Evolutionary conservation across 139 green algal species (phyloP).

Genomic region (Zygnema circumcarinatum): DNA sequence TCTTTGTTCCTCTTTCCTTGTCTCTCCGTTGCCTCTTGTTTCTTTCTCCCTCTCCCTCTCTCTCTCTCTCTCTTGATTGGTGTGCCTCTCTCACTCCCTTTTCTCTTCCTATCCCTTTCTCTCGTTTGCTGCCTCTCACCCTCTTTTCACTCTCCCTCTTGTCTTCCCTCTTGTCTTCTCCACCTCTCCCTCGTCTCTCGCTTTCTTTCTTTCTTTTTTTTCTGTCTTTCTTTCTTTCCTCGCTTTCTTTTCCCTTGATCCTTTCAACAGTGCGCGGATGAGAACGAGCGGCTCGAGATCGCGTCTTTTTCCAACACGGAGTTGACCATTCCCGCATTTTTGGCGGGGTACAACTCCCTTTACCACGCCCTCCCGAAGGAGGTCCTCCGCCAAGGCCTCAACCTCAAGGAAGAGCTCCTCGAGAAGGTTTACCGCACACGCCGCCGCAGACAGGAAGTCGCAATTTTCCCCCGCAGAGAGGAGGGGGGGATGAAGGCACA

Average conservation of each 20-base stretch:
- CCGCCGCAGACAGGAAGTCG: not conserved
- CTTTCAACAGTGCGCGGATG: not conserved
- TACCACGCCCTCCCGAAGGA: constrained; percentile 9
- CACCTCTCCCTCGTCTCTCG: not conserved
- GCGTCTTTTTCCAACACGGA: not conserved
- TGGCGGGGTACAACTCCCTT: constrained; percentile 24
- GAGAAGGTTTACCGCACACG: not conserved
- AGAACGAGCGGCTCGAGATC: not conserved
- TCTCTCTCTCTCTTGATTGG: not conserved
- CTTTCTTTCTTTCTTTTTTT: not conserved
- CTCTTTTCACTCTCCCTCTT: not conserved
- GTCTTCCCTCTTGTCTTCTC: no score
- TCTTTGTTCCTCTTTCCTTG: not conserved
- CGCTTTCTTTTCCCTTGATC: not conserved
- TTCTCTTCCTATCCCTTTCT: not conserved
- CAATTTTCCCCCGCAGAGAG: not conserved
- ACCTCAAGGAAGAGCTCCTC: not conserved
- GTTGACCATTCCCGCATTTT: not conserved
- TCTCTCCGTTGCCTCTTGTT: not conserved
- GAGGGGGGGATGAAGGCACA: no score
- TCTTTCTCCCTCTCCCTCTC: not conserved
- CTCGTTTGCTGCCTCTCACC: not conserved
- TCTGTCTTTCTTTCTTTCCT: not conserved
- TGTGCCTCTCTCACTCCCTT: not conserved
- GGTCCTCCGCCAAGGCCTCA: not conserved